Percentiles rank a stretch among this genome's conserved stretches.
Evolutionary conservation across 1,284 basidiomycete genomes (phyloP).

Genomic region (Marasmius tenuissimus): DNA sequence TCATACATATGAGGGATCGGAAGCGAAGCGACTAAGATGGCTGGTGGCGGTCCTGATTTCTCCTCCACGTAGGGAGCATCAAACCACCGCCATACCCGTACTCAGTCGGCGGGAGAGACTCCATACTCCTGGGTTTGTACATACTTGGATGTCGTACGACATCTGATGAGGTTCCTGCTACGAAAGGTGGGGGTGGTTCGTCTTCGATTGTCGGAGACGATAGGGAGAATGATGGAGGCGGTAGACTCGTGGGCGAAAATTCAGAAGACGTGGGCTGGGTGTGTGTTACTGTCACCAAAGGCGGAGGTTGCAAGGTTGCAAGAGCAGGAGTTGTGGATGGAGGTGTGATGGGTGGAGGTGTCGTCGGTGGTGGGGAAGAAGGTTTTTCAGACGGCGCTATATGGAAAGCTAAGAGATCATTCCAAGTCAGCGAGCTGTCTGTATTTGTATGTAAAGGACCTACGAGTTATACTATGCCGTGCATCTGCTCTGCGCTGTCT

Average conservation of each 20-base stretch:
- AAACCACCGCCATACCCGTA: conserved; percentile 1
- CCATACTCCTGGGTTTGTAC: conserved; percentile 26
- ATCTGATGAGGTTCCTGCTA: conserved; percentile 30
- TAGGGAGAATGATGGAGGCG: not conserved
- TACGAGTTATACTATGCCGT: conserved; percentile 8
- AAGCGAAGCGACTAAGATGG: too few relatives aligned
- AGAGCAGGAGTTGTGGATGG: not conserved
- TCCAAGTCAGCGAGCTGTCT: too few relatives aligned
- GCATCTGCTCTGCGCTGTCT: not conserved
- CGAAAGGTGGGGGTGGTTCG: not conserved
- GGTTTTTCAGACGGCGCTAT: not conserved
- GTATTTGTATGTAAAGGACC: not conserved
- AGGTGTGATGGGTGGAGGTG: not conserved
- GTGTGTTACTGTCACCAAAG: too few relatives aligned
- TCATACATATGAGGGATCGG: too few relatives aligned
- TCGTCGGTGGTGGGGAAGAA: not conserved
- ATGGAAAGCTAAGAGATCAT: too few relatives aligned
- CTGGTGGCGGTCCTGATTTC: not conserved
- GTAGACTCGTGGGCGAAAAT: too few relatives aligned
- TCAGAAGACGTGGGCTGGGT: too few relatives aligned
- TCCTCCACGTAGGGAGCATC: not conserved
- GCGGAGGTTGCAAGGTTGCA: not conserved
- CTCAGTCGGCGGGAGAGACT: conserved; percentile 17
- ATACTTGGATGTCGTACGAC: conserved; percentile 51
- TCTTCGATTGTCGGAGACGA: not conserved